Conservation (phyloP, 1,284 basidiomycete genomes). For the Moniliophthora roreri region DNA sequence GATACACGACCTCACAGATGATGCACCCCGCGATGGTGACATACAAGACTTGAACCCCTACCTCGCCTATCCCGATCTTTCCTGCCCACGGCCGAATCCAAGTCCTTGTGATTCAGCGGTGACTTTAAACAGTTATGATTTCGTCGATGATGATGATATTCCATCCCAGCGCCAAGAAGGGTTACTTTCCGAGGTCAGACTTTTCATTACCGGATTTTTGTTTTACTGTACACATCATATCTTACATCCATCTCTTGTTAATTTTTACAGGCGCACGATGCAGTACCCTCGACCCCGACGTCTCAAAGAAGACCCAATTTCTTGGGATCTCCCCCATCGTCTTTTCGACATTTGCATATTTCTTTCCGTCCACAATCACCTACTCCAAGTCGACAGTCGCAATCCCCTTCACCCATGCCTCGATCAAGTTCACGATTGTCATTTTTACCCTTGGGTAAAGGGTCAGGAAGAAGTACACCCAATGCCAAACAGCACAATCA, state of each 20-base stretch:
- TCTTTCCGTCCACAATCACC: conserved; percentile 41
- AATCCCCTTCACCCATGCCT: conserved; percentile 30
- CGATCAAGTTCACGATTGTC: conserved; percentile 41
- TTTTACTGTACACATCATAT: too few species aligned
- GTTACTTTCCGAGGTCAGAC: conserved; percentile 24
- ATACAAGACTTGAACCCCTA: conserved; percentile 44
- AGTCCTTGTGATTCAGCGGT: conserved; percentile 32
- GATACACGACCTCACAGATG: conserved; percentile 23
- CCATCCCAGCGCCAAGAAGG: conserved; percentile 23
- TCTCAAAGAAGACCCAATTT: conserved; percentile 38
- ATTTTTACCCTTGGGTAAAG: conserved; percentile 39
- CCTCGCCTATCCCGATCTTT: conserved; percentile 53
- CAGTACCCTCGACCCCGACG: conserved; percentile 39
- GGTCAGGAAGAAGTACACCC: conserved; percentile 24
- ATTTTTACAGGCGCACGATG: conserved; percentile 27
- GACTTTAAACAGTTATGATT: conserved; percentile 56
- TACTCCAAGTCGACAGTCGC: conserved; percentile 33
- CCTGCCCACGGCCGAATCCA: conserved; percentile 22
- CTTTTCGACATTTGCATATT: conserved; percentile 53
- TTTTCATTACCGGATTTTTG: conserved; percentile 12
- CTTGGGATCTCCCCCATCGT: conserved; percentile 46
- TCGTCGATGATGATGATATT: conserved; percentile 51
- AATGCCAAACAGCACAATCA: conserved; percentile 17
- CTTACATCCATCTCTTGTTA: conserved; percentile 6
- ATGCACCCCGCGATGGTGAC: conserved; percentile 25